A percentile compares a stretch with the other conserved stretches of the same genome.
These are phyloP conservation scores for Aspergillus avenaceus DNA, from an alignment of 495 filamentous ascomycete genomes.

Conservation along the genomic window DNA sequence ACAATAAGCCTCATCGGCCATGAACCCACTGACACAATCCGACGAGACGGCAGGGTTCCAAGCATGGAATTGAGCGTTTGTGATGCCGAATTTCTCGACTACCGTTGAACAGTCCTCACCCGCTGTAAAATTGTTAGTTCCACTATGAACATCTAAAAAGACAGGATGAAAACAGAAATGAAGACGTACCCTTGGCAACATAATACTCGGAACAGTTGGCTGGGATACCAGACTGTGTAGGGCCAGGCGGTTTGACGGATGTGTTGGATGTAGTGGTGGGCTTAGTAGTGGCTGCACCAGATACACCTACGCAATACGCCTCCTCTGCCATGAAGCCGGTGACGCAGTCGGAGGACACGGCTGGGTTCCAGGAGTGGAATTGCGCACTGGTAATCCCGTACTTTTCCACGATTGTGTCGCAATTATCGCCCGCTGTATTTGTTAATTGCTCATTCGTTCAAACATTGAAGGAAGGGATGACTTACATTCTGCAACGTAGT, in stretches of 20 bases:
- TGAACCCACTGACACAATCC: too few relatives aligned
- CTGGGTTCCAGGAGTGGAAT: background rate
- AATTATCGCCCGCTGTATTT: background rate
- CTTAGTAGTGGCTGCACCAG: background rate
- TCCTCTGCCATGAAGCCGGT: background rate
- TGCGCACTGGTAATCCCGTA: background rate
- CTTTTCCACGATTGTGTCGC: background rate
- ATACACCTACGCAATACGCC: background rate
- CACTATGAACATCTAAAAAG: background rate
- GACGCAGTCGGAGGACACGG: background rate
- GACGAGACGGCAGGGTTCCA: too few relatives aligned
- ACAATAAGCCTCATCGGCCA: too few relatives aligned
- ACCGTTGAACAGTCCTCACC: background rate
- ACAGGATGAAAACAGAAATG: too few relatives aligned
- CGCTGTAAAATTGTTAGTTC: background rate
- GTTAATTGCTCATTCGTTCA: too few relatives aligned
- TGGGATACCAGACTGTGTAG: background rate
- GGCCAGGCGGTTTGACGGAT: background rate
- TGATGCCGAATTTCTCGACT: background rate
- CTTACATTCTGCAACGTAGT: background rate
- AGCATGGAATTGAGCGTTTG: background rate
- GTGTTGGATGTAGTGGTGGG: background rate
- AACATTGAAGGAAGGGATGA: too few relatives aligned
- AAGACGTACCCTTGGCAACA: background rate
- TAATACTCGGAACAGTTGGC: background rate